phyloP scores from a whole-genome alignment of 2,329 filamentous ascomycete genomes.

The Monosporascus cannonballus region DNA sequence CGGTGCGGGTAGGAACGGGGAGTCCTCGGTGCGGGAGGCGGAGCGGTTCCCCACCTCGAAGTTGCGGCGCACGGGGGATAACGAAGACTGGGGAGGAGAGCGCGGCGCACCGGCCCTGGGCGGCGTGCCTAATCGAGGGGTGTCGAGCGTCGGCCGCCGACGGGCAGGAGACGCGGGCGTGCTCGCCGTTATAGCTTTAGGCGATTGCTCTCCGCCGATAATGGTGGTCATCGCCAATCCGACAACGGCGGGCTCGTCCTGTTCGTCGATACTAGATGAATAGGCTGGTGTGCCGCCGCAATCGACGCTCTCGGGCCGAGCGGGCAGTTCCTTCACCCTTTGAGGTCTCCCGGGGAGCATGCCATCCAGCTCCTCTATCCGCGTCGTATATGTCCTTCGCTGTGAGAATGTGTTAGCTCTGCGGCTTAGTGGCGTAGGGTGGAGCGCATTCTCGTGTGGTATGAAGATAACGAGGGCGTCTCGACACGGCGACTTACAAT shows the following conservation, averaged over 20 bases:
- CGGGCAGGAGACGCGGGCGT: conserved; percentile 12
- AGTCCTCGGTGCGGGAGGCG: conserved; percentile 46
- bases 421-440: no score
- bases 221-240: conserved; percentile 43
- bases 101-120: conserved; percentile 17
- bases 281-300: conserved; percentile 33
- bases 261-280: conserved; percentile 33
- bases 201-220: conserved; percentile 37
- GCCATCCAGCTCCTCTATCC: conserved; percentile 79
- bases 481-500: conserved; percentile 60
- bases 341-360: conserved; percentile 51
- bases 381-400: conserved; percentile 83
- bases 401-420: conserved; percentile 28
- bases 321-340: conserved; percentile 72
- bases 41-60: conserved; percentile 27
- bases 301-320: conserved; percentile 57
- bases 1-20: conserved; percentile 62
- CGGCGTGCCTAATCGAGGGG: conserved; percentile 18
- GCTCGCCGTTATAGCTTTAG: background rate
- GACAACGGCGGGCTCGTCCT: conserved; percentile 39
- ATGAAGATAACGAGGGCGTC: no score
- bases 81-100: conserved; percentile 44
- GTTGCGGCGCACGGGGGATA: conserved; percentile 40
- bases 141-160: conserved; percentile 17
- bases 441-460: no score